A percentile compares a stretch with the other conserved stretches of the same genome.
Evolutionary conservation across 2,329 filamentous ascomycete genomes (phyloP).

Genomic region (Penicillium crustosum): DNA sequence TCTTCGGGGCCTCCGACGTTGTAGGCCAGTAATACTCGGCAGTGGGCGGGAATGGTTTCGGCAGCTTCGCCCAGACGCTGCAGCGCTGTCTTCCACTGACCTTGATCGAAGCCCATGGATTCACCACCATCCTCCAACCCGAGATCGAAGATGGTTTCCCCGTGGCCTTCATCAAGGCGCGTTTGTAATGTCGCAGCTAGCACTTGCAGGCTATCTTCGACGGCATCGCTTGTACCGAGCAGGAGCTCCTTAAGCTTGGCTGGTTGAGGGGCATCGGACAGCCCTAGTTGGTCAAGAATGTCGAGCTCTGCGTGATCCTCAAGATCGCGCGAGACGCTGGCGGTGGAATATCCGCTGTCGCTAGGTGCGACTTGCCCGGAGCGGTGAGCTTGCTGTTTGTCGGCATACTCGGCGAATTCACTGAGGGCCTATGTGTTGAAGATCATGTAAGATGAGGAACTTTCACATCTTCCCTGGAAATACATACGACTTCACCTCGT

Average conservation of each 20-base stretch:
- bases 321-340: slow-evolving; percentile 34
- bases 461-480: not conserved
- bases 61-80: slow-evolving; percentile 65
- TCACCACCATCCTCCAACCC: slow-evolving; percentile 89
- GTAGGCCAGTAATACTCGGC: slow-evolving; percentile 80
- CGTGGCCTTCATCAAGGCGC: slow-evolving; percentile 77
- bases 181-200: slow-evolving; percentile 66
- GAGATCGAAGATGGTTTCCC: slow-evolving; percentile 87
- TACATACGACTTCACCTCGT: slow-evolving; percentile 77
- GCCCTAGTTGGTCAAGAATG: slow-evolving; percentile 75
- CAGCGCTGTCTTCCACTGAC: slow-evolving; percentile 74
- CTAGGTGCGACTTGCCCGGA: slow-evolving; percentile 39
- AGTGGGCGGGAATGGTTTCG: slow-evolving; percentile 67
- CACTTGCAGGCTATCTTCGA: slow-evolving; percentile 60
- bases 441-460: slow-evolving; percentile 11
- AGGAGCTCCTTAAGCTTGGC: slow-evolving; percentile 75
- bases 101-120: slow-evolving; percentile 70
- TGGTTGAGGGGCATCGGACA: slow-evolving; percentile 65
- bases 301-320: slow-evolving; percentile 87
- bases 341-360: slow-evolving; percentile 45
- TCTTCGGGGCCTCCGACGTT: slow-evolving; percentile 80
- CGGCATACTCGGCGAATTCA: slow-evolving; percentile 97
- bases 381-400: slow-evolving; percentile 75
- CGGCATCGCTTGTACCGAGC: slow-evolving; percentile 54
- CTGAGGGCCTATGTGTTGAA: slow-evolving; percentile 65